Evolutionary conservation across 2,329 filamentous ascomycete genomes (phyloP), one percentile per base, ranked within the genome.

Genomic region (Drechslerella coelobrocha): DNA sequence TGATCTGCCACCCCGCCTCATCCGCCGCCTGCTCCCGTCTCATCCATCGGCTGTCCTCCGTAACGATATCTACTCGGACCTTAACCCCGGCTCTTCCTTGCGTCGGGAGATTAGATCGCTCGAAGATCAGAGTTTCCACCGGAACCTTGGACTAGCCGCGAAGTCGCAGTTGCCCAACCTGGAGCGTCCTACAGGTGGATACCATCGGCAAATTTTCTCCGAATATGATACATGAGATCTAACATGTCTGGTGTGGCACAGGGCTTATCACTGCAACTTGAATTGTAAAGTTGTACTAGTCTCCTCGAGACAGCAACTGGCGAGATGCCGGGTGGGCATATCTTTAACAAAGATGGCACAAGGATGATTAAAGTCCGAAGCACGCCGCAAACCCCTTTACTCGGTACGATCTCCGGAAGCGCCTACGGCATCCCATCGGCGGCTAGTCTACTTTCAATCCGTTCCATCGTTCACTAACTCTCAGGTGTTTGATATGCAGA

Each of bases 301-400:
- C 59, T 41, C 34, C 59, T 48, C 29, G 54, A 37, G 50, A 63
- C 66, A 60, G 54, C 48, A 63, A 63, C 56, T 71, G 66, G 66
- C 66, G 66, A 71, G 59, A 71, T 71, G 66, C 66, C 66, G 59
- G 66, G 66, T 59, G 66, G 66, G 66, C 73, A 75, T 62, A 75
- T 75, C 55, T 74, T 74, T 47, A 76, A 75, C 60, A 76, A 76
- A 55, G 74, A 76, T 73, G 75, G 74, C 48, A 75, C 75, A 51
- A 75, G 75, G 74, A 73, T 75, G 68, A 76, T 76, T 60, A 75
- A 75, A 69, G 75, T 76, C 68, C 74, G 73, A 55, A 71, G 60
- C 45, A 59, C 66, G 45, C 66, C 66, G 31, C 66, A 71, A 51
- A 71, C 59, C 24, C 66, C 66, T 59, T 63, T 59, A 54, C 45